Evolutionary conservation across 2,329 filamentous ascomycete genomes (phyloP), one percentile per base, ranked within the genome.

Genomic region (Nemania diffusa): DNA sequence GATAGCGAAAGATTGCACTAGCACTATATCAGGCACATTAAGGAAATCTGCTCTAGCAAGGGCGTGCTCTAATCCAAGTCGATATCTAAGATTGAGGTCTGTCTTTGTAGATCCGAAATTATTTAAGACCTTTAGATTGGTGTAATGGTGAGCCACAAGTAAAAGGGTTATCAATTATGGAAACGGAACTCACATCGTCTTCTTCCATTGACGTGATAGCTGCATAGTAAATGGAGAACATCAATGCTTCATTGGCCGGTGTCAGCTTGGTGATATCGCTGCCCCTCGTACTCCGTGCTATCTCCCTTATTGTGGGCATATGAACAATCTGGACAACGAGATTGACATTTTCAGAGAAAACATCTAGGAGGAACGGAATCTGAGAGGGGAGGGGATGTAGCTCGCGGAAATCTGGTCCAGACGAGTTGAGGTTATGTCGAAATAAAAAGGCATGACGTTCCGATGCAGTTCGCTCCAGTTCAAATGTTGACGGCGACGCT

Each of bases 221-320:
- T 0, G 85, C 82, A 69, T 87, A 88, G 75, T 87, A 88, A 5
- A 89, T 85, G 0, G 85, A 79, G 71, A 88, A 87, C 74, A 88
- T 76, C 50, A 89, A 72, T 1, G 86, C 85, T 65, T 88, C 84
- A 51, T 85, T 80, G 2, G 80, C 76, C 1, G 82, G 80, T 0
- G 80, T 78, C 0, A 85, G 71, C 3, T 63, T 63, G 2, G 74
- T 72, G 46, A 73, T 69, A 27, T 79, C 74, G 34, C 73, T 63
- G n/a, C 72, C 74, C 1, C 79, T 81, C 20, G 76, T 69, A 27
- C 78, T 76, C 2, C 80, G 79, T 6, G 81, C 72, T 55, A 83
- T 74, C 44, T 80, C 79, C 1, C 65, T 74, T 1, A 84, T 70
- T 1, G 79, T 82, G 0, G 84, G 83, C 63, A 85, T 80, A 69